Evolutionary conservation across 2,329 filamentous ascomycete genomes (phyloP).

Genomic region (Colletotrichum sp.): DNA sequence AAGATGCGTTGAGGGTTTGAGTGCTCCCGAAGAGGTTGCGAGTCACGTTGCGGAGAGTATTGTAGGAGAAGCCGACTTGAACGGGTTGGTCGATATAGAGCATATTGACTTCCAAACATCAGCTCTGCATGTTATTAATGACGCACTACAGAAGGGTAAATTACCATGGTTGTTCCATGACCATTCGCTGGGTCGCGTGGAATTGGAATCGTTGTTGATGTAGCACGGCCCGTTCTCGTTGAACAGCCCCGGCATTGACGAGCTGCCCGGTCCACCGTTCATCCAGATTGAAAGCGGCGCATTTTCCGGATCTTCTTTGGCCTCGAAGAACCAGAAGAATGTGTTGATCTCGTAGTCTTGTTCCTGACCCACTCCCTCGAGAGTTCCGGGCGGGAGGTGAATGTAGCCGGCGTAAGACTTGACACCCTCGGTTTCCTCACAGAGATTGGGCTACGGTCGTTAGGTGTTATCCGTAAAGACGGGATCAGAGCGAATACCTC

Average conservation of each 20-base stretch:
- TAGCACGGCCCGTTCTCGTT: slow-evolving; percentile 58
- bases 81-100: slow-evolving; percentile 26
- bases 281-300: slow-evolving; percentile 59
- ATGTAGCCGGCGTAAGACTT: slow-evolving; percentile 69
- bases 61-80: slow-evolving; percentile 26
- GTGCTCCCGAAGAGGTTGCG: slow-evolving; percentile 13
- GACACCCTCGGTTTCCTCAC: slow-evolving; percentile 57
- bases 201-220: slow-evolving; percentile 55
- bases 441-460: slow-evolving; percentile 54
- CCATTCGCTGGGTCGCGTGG: slow-evolving; percentile 57
- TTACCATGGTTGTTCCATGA: slow-evolving; percentile 63
- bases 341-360: slow-evolving; percentile 49
- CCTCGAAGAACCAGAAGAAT: slow-evolving; percentile 42
- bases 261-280: slow-evolving; percentile 64
- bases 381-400: slow-evolving; percentile 46
- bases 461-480: background rate
- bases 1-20: slow-evolving; percentile 10
- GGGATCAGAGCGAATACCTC: slow-evolving; percentile 35
- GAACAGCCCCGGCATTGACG: slow-evolving; percentile 58
- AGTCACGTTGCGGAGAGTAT: slow-evolving; percentile 24
- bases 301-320: slow-evolving; percentile 27
- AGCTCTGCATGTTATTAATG: too few relatives aligned
- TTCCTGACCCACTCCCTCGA: slow-evolving; percentile 39
- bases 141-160: too few relatives aligned
- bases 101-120: slow-evolving; percentile 28